These are phyloP conservation scores for Eucalyptus albens DNA, from an alignment of 345 rosid genomes.

Conservation along the genomic window DNA sequence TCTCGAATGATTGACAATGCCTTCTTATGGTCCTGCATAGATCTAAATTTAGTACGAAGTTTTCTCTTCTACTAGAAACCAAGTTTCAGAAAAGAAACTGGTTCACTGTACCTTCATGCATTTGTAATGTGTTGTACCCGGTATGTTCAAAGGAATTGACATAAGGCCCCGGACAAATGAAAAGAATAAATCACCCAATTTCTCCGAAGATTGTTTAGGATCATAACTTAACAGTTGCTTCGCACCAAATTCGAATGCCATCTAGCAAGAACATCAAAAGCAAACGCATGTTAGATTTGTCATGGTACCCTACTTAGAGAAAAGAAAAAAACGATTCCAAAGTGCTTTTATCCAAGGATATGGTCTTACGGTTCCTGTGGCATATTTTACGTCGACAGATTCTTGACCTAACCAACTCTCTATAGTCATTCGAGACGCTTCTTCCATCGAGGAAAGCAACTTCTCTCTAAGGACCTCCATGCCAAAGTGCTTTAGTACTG, in stretches of 20 bases:
- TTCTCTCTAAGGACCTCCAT: not conserved
- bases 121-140: constrained; percentile 14
- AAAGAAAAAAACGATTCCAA: not conserved
- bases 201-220: not conserved
- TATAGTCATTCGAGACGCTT: not conserved
- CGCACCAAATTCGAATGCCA: constrained; percentile 2
- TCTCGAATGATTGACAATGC: not conserved
- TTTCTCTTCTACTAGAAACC: not conserved
- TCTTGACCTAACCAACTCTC: not conserved
- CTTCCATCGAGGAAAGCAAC: constrained; percentile 3
- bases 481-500: constrained; percentile 1
- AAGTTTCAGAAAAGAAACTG: not conserved
- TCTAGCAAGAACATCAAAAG: not conserved
- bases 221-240: constrained; percentile 6
- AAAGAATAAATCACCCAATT: not conserved
- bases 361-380: not conserved
- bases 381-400: not conserved
- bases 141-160: constrained; percentile 23
- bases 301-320: not conserved
- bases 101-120: constrained; percentile 12
- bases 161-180: not conserved
- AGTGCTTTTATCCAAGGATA: not conserved
- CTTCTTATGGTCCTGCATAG: not conserved
- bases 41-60: not conserved
- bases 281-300: not conserved